These are phyloP conservation scores for Stipa capillata DNA, from an alignment of 176 grass and related monocot species.

Conservation along the genomic window DNA sequence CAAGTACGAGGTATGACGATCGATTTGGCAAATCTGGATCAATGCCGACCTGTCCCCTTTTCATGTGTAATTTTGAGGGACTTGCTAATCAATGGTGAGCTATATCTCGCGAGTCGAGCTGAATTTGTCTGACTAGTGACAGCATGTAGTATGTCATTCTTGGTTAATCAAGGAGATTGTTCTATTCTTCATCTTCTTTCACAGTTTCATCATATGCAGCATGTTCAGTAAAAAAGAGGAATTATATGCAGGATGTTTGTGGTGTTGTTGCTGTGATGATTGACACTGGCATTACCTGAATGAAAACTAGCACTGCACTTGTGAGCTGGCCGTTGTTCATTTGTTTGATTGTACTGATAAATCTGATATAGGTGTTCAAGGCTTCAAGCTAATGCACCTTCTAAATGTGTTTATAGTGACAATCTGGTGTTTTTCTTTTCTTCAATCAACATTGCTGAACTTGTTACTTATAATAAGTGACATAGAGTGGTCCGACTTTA, in stretches of 20 bases:
- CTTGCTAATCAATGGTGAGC: not conserved
- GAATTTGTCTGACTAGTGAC: conserved; percentile 3
- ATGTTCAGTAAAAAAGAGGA: not conserved
- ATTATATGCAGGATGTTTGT: not conserved
- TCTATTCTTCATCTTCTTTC: too few relatives aligned
- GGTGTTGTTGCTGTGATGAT: not conserved
- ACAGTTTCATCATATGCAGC: not conserved
- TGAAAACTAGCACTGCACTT: not conserved
- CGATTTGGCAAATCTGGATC: not conserved
- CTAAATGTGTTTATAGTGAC: not conserved
- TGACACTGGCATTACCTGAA: not conserved
- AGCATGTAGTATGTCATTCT: not conserved
- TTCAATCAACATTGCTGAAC: not conserved
- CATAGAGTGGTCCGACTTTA: too few relatives aligned
- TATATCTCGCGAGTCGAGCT: not conserved
- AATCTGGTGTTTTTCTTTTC: not conserved
- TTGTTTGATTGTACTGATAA: not conserved
- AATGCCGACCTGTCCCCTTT: not conserved
- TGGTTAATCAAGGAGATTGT: too few relatives aligned
- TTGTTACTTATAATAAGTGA: too few relatives aligned
- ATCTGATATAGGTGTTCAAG: not conserved
- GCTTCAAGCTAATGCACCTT: not conserved
- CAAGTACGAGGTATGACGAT: conserved; percentile 14
- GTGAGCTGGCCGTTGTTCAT: not conserved
- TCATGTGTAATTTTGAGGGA: too few relatives aligned